These are phyloP conservation scores for Solanum sitiens DNA, from an alignment of 257 asterid species.

Conservation along the genomic window DNA sequence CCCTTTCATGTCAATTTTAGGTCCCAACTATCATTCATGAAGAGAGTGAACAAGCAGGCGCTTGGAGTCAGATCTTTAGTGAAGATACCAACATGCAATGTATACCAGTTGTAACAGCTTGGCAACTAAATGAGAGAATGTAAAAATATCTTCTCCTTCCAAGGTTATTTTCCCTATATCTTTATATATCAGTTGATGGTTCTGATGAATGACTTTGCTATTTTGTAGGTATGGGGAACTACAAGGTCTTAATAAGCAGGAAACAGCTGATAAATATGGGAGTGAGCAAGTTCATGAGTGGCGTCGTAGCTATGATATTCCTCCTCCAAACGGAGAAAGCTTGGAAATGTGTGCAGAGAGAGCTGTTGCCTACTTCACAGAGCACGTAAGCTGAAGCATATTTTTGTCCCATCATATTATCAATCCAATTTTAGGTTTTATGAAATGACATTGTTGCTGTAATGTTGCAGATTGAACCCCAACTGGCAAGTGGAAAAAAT, in stretches of 20 bases:
- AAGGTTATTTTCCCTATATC: neutral
- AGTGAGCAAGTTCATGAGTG: constrained; percentile 86
- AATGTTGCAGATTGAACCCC: constrained; percentile 73
- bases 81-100: constrained; percentile 85
- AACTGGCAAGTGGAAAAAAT: constrained; percentile 64
- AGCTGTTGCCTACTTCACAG: constrained; percentile 92
- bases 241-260: constrained; percentile 94
- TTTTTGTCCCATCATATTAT: neutral
- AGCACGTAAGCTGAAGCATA: constrained; percentile 33
- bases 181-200: neutral
- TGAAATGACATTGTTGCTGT: constrained; percentile 2
- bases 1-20: constrained; percentile 22
- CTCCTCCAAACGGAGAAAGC: constrained; percentile 98
- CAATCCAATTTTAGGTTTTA: neutral
- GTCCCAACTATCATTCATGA: constrained; percentile 80
- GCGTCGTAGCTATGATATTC: constrained; percentile 93
- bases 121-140: constrained; percentile 99
- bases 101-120: constrained; percentile 88
- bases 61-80: constrained; percentile 88
- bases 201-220: neutral
- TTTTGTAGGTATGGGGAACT: constrained; percentile 83
- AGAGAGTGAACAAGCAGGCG: constrained; percentile 71
- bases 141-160: constrained; percentile 12
- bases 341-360: constrained; percentile 98
- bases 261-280: constrained; percentile 94